These are phyloP conservation scores for Pythium folliculosum DNA, from an alignment of 352 stramenopile species.

Conservation along the genomic window DNA sequence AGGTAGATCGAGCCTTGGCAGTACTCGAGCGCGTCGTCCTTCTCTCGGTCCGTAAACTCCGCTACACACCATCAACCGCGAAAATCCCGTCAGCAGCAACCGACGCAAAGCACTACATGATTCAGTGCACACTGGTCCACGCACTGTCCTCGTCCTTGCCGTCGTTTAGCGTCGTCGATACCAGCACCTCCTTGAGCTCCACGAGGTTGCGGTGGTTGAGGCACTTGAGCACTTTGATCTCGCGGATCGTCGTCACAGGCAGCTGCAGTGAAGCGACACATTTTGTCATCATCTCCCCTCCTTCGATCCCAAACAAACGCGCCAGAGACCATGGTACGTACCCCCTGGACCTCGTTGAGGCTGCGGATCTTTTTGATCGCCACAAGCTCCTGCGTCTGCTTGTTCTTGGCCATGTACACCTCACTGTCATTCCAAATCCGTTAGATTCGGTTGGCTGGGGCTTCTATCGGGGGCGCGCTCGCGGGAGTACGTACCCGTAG, in stretches of 20 bases:
- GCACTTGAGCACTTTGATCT: constrained; percentile 99
- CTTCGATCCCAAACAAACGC: background rate
- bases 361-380: constrained; percentile 92
- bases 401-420: constrained; percentile 90
- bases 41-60: constrained; percentile 85
- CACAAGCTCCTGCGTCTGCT: constrained; percentile 79
- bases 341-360: constrained; percentile 88
- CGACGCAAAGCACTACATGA: background rate
- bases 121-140: background rate
- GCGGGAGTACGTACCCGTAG: constrained; percentile 57
- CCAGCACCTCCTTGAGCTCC: constrained; percentile 95
- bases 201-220: constrained; percentile 96
- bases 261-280: constrained; percentile 47
- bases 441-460: background rate
- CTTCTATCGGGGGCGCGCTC: background rate
- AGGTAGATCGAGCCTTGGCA: constrained; percentile 88
- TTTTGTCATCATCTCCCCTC: background rate
- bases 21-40: constrained; percentile 83
- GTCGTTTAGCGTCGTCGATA: constrained; percentile 80
- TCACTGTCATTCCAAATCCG: constrained; percentile 40
- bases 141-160: constrained; percentile 58
- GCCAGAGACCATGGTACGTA: constrained; percentile 25
- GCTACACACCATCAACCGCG: constrained; percentile 25
- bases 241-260: constrained; percentile 94
- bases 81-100: background rate